phyloP scores from a whole-genome alignment of 169 alveolate species.

The Amoebophrya sp. region DNA sequence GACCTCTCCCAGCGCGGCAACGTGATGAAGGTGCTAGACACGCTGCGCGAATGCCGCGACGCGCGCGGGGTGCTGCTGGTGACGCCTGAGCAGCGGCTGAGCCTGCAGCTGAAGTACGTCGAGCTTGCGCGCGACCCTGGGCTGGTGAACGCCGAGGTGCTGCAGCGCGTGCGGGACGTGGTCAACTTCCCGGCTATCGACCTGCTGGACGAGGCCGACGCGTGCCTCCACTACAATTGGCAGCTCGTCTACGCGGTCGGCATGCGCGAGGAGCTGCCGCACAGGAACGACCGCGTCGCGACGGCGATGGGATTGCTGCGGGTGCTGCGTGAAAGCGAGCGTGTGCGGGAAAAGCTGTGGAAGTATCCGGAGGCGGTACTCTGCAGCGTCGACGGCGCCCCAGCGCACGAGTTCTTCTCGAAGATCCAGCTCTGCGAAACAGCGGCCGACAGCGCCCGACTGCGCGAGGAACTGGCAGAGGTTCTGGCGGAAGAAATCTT shows the following conservation, averaged over 20 bases:
- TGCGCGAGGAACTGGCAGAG: too few relatives aligned
- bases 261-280: slow-evolving; percentile 10
- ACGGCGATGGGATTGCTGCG: slow-evolving; percentile 12
- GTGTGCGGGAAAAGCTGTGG: neutral
- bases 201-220: slow-evolving; percentile 19
- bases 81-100: slow-evolving; percentile 18
- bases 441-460: too few relatives aligned
- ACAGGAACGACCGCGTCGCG: slow-evolving; percentile 5
- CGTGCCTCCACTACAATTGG: slow-evolving; percentile 11
- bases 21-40: neutral
- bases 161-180: neutral
- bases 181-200: neutral
- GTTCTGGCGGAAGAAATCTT: too few relatives aligned
- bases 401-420: too few relatives aligned
- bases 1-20: neutral
- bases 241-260: slow-evolving; percentile 23
- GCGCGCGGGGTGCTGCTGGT: slow-evolving; percentile 17
- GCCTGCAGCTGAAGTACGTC: slow-evolving; percentile 19
- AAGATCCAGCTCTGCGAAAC: too few relatives aligned
- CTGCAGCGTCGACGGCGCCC: too few relatives aligned
- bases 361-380: too few relatives aligned
- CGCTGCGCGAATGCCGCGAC: neutral
- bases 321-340: neutral
- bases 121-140: neutral
- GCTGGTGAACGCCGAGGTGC: neutral